Base-by-base conservation (phyloP, 768 basidiomycete species). In the Serendipita sp. region DNA sequence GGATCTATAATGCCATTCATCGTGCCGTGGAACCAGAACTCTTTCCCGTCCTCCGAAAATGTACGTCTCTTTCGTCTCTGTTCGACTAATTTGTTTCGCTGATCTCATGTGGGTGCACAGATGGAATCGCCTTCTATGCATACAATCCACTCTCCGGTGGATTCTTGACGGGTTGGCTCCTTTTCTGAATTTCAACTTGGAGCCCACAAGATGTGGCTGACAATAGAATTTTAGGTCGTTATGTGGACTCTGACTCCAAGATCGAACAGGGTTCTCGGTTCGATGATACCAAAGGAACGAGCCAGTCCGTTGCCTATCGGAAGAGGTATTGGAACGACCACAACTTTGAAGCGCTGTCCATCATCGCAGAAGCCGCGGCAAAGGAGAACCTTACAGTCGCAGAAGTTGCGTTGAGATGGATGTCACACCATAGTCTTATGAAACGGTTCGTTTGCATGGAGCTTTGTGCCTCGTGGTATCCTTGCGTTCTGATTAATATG, bases 191-290 rank as follows among this genome's bases (percentile, higher is more conserved):
- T 23, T 53, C 63, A 66, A 75, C 0, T 62, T 73, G 10, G 29
- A 34, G 1, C 50, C 8, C 15, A 13, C 23, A 34, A 45, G 58
- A n/a, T 62, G 64, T 23, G 23, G 23, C 58, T 65, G 46, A 23
- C 23, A 23, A 55, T 10, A 29, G 3, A 37, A 50, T 36, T 16
- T 29, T 3, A 53, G 66, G 46, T 60, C 63, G 27, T 45, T n/a
- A 33, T 5, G 73, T 78, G 3, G 77, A 76, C 64, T 43, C 55
- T 11, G 3, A 11, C 55, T 60, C 55, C 34, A 23, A 71, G 4
- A 73, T 75, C 33, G 81, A 83, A 65, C 65, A 74, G 23, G 82
- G 83, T 16, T 80, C 80, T 10, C 76, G 83, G n/a, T 85, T 85
- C 68, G 81, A 84, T 65, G 74, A 71, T 53, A 50, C 40, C 13